Evolutionary conservation across 1,284 basidiomycete genomes (phyloP).

Genomic region (Porodaedalea pini): DNA sequence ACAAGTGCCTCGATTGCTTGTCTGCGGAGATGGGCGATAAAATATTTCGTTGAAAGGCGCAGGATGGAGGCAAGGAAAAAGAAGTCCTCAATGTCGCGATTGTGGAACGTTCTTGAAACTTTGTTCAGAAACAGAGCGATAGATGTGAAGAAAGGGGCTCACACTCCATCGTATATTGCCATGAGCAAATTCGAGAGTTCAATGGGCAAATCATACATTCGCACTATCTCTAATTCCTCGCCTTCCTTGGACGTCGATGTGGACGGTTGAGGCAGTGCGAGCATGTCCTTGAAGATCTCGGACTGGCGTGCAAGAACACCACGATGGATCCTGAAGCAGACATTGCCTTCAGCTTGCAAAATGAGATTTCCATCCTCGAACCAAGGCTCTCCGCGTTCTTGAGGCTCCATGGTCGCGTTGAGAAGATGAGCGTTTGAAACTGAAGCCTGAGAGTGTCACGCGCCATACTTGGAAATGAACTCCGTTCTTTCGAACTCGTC

Average conservation of each 20-base stretch:
- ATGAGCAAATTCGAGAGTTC: slow-evolving; percentile 53
- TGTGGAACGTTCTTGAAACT: slow-evolving; percentile 35
- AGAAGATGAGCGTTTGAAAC: neutral
- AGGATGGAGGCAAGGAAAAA: slow-evolving; percentile 51
- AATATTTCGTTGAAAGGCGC: slow-evolving; percentile 57
- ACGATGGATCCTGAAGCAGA: slow-evolving; percentile 40
- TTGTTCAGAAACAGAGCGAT: neutral
- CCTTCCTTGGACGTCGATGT: slow-evolving; percentile 23
- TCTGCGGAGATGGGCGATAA: slow-evolving; percentile 45
- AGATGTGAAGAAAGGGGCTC: slow-evolving; percentile 30
- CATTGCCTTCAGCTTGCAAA: slow-evolving; percentile 20
- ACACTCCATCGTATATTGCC: slow-evolving; percentile 57
- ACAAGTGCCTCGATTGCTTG: slow-evolving; percentile 47
- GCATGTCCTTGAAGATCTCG: slow-evolving; percentile 57
- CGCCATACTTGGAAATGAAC: no score
- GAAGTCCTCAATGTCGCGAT: slow-evolving; percentile 46
- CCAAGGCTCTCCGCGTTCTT: slow-evolving; percentile 19
- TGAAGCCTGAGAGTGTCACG: neutral
- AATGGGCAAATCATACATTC: slow-evolving; percentile 50
- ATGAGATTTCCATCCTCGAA: slow-evolving; percentile 26
- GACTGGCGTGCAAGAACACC: slow-evolving; percentile 57
- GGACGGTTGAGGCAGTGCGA: slow-evolving; percentile 46
- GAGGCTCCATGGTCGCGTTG: neutral
- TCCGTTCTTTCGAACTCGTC: no score
- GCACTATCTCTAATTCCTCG: slow-evolving; percentile 44